phyloP scores from a whole-genome alignment of 23 red algal species.

The Agarophyton chilense region DNA sequence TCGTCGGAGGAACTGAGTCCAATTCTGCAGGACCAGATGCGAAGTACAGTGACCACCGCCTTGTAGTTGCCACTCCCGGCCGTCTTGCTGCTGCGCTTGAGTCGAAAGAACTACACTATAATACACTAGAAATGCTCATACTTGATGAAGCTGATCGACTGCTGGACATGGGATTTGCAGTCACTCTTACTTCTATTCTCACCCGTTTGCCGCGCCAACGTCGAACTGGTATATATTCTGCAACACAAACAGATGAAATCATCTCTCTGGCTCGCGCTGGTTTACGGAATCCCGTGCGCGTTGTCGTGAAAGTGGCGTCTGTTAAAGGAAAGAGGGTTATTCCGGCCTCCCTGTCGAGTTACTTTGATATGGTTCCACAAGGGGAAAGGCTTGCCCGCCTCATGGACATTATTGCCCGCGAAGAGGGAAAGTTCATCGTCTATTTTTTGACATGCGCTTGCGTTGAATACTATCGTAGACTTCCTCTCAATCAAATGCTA shows the following conservation, averaged over 20 bases:
- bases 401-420: slow-evolving; percentile 31
- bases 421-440: slow-evolving; percentile 75
- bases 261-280: slow-evolving; percentile 75
- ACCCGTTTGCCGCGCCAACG: slow-evolving; percentile 65
- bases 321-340: slow-evolving; percentile 33
- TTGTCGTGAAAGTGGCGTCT: slow-evolving; percentile 38
- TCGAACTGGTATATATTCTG: slow-evolving; percentile 86
- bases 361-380: slow-evolving; percentile 42
- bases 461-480: slow-evolving; percentile 70
- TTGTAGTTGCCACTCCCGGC: slow-evolving; percentile 89
- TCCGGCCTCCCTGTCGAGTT: slow-evolving; percentile 61
- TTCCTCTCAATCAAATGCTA: slow-evolving; percentile 35
- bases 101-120: slow-evolving; percentile 19
- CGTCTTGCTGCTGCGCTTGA: slow-evolving; percentile 71
- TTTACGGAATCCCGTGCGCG: slow-evolving; percentile 81
- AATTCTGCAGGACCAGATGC: slow-evolving; percentile 29
- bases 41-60: slow-evolving; percentile 38
- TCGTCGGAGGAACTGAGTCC: slow-evolving; percentile 48
- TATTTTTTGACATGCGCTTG: slow-evolving; percentile 82
- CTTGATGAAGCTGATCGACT: slow-evolving; percentile 93
- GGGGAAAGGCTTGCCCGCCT: slow-evolving; percentile 55
- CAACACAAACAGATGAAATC: slow-evolving; percentile 76
- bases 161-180: slow-evolving; percentile 88
- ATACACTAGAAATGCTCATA: slow-evolving; percentile 77
- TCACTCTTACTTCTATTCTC: slow-evolving; percentile 80